Base-by-base conservation (phyloP, 1,284 basidiomycete species). In the Paramarasmius palmivorus region DNA sequence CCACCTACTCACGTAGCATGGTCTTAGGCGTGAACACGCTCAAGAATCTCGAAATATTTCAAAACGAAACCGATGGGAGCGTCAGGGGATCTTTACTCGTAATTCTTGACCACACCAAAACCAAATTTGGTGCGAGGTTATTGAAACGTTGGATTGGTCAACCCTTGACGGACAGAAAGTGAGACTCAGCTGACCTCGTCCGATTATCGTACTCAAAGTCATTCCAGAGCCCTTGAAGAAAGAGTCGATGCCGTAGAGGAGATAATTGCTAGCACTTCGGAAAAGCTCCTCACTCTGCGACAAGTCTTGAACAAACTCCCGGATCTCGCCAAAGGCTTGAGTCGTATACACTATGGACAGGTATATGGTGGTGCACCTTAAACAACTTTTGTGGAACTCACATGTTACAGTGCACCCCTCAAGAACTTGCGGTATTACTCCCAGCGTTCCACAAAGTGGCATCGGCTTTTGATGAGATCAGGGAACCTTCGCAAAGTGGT, bases 41-140 rank as follows among this genome's bases (percentile, higher is more conserved):
- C 14, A 78, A 80, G 25, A 98, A 98, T 64, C 74, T 98, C 73
- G 94, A 97, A 68, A 85, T 97, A n/a, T 95, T 92, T 66, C 81
- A 84, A 26, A 97, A 97, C 61, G 88, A 93, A 62, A 94, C 93
- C 0, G 88, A 95, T 65, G 82, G 82, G 49, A 82, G 81, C 7
- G 75, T 79, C 20, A 80, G 75, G 49, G 96, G 95, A 1, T 92
- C 92, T 37, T 70, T 99, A 41, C 75, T 98, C 56, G 92, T 88
- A 85, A 78, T 96, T 2, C 73, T 99, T 46, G 90, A 98, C 73
- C 83, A 84, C 60, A 94, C 93, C 35, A 83, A 84, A 59, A 98
- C 96, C 0, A 84, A 82, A 54, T 97, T 98, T 77, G 96, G 96
- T 3, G 84, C 89, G 14, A 79, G 96, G 32, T 71, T 93, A 57